Conservation (phyloP, 768 basidiomycete species). For the Panaeolus papilionaceus region DNA sequence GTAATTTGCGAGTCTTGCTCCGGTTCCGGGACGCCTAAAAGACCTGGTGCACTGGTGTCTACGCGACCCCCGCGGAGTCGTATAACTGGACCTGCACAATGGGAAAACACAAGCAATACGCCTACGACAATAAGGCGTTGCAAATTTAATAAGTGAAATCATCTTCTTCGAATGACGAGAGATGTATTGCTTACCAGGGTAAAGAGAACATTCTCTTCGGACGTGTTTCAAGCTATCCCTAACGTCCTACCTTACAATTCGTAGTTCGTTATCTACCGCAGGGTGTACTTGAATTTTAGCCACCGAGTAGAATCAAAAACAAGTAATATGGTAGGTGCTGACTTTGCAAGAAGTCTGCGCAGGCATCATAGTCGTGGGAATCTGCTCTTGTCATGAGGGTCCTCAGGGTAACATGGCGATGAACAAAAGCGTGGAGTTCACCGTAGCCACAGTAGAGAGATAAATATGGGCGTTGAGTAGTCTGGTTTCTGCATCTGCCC, state of each 20-base stretch:
- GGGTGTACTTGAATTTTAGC: no score
- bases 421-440: background rate
- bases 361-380: no score
- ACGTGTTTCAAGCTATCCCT: slow-evolving; percentile 52
- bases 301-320: no score
- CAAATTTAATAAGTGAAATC: slow-evolving; percentile 36
- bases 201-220: slow-evolving; percentile 45
- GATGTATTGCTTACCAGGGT: slow-evolving; percentile 46
- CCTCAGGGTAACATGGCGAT: no score
- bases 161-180: slow-evolving; percentile 41
- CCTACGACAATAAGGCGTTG: slow-evolving; percentile 50
- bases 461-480: no score
- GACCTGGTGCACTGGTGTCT: slow-evolving; percentile 48
- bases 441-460: background rate
- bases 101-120: slow-evolving; percentile 42
- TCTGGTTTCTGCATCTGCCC: no score
- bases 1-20: slow-evolving; percentile 44
- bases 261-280: background rate
- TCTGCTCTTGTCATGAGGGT: no score
- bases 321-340: no score
- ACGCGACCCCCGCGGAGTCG: slow-evolving; percentile 49
- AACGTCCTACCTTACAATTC: slow-evolving; percentile 42
- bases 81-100: slow-evolving; percentile 52
- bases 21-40: slow-evolving; percentile 46
- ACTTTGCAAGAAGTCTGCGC: no score